Conservation (phyloP, 2,329 filamentous ascomycete genomes). For the Fusarium irregulare region DNA sequence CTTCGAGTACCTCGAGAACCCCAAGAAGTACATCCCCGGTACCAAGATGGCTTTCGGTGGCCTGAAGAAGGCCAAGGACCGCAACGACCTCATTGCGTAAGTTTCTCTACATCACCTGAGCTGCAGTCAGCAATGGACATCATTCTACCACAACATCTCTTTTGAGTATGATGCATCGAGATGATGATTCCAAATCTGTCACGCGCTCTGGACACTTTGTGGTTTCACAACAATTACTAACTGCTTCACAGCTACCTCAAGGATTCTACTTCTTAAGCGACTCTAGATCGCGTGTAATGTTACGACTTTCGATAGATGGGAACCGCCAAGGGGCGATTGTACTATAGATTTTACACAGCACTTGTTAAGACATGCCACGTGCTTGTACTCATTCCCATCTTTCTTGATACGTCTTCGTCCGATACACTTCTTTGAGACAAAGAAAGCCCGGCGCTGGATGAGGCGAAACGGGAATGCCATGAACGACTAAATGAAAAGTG, state of each 20-base stretch:
- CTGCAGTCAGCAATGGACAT: not conserved
- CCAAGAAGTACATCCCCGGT: constrained; percentile 99
- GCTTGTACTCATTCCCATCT: constrained; percentile 52
- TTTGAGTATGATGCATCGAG: not conserved
- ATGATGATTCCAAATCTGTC: not conserved
- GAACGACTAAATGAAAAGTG: constrained; percentile 15
- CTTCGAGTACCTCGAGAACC: constrained; percentile 99
- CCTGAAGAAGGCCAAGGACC: constrained; percentile 99
- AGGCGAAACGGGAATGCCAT: constrained; percentile 29
- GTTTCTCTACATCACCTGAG: constrained; percentile 51
- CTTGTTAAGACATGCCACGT: constrained; percentile 47
- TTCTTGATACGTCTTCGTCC: constrained; percentile 47
- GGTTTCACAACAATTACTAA: constrained; percentile 39
- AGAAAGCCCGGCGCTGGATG: constrained; percentile 40
- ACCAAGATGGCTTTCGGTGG: constrained; percentile 99
- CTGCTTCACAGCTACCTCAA: constrained; percentile 68
- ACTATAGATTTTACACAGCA: constrained; percentile 53
- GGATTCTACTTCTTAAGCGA: constrained; percentile 74
- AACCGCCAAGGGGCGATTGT: constrained; percentile 51
- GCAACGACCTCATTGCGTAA: constrained; percentile 98
- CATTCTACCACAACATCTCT: not conserved
- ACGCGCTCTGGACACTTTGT: not conserved
- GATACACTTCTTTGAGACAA: constrained; percentile 25
- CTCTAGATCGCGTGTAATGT: constrained; percentile 49
- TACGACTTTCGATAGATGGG: constrained; percentile 53